Evolutionary conservation across 2,329 filamentous ascomycete species (phyloP).

Genomic region (Chrysoporthe puriensis): DNA sequence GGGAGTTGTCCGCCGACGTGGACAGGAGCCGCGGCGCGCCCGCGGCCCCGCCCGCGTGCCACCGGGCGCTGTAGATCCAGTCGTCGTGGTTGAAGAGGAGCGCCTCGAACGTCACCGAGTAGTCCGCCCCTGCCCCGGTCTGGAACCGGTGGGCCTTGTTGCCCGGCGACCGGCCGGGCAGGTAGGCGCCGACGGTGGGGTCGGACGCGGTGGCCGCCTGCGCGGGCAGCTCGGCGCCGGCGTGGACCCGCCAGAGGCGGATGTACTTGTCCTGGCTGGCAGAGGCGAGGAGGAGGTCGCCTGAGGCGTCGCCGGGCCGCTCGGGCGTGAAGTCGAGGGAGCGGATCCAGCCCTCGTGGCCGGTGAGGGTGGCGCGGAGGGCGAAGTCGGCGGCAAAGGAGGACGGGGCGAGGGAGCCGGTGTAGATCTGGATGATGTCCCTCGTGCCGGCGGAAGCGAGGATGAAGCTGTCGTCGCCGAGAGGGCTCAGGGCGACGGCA

Average conservation of each 20-base stretch:
- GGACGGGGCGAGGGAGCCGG: constrained; percentile 37
- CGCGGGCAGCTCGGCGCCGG: constrained; percentile 66
- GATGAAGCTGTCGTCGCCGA: constrained; percentile 60
- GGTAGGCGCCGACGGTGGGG: constrained; percentile 59
- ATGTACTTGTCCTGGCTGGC: constrained; percentile 98
- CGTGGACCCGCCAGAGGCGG: constrained; percentile 84
- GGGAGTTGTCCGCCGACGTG: constrained; percentile 91
- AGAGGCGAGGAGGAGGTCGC: constrained; percentile 83
- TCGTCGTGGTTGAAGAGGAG: constrained; percentile 94
- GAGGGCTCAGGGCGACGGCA: constrained; percentile 67
- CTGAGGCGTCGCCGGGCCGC: constrained; percentile 47
- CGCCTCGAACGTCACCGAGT: constrained; percentile 89
- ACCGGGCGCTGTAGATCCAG: constrained; percentile 91
- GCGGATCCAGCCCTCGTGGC: constrained; percentile 94
- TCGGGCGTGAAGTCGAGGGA: constrained; percentile 79
- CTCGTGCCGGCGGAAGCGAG: constrained; percentile 87
- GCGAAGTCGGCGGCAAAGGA: constrained; percentile 54
- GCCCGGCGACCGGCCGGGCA: constrained; percentile 73
- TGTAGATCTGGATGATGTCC: constrained; percentile 79
- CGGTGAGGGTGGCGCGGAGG: constrained; percentile 75
- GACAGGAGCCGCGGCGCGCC: constrained; percentile 71
- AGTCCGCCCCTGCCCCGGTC: constrained; percentile 59
- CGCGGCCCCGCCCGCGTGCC: constrained; percentile 52
- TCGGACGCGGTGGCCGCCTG: constrained; percentile 59
- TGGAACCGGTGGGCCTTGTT: constrained; percentile 87